A percentile compares a stretch with the other conserved stretches of the same genome.
phyloP scores from a whole-genome alignment of 148 eudicot genomes.

The Rhododendron simsii region DNA sequence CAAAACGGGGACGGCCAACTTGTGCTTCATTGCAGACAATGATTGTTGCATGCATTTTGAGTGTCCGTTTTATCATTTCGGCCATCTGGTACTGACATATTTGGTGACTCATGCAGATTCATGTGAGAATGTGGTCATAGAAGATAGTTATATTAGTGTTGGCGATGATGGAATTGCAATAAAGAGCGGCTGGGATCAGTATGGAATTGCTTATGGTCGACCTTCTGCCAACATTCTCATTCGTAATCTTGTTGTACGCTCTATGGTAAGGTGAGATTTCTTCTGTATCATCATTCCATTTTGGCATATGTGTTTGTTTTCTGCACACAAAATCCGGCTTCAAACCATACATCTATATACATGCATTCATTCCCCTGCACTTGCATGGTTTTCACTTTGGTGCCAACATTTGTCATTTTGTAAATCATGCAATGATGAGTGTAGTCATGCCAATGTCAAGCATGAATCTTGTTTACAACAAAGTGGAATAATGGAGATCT shows the following conservation, averaged over 20 bases:
- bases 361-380: not conserved
- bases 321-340: not conserved
- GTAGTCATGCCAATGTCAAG: not conserved
- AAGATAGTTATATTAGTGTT: slow-evolving; percentile 91
- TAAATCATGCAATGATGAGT: not conserved
- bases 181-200: slow-evolving; percentile 59
- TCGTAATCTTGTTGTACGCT: slow-evolving; percentile 80
- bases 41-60: not conserved
- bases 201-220: slow-evolving; percentile 45
- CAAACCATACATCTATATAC: not conserved
- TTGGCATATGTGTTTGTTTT: not conserved
- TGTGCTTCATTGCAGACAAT: not conserved
- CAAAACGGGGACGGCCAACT: not conserved
- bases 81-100: not conserved
- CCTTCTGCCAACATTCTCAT: slow-evolving; percentile 76
- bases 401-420: not conserved
- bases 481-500: not conserved
- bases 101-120: slow-evolving; percentile 53
- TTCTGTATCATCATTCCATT: slow-evolving; percentile 1
- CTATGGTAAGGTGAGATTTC: slow-evolving; percentile 74
- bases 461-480: not conserved
- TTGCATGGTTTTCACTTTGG: not conserved
- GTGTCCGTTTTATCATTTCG: not conserved
- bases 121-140: slow-evolving; percentile 87
- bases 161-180: slow-evolving; percentile 48